Evolutionary conservation across 192 early-diverging fungal genomes (phyloP), one percentile per base, ranked within the genome.

Genomic region (Phlyctochytrium planicorne): DNA sequence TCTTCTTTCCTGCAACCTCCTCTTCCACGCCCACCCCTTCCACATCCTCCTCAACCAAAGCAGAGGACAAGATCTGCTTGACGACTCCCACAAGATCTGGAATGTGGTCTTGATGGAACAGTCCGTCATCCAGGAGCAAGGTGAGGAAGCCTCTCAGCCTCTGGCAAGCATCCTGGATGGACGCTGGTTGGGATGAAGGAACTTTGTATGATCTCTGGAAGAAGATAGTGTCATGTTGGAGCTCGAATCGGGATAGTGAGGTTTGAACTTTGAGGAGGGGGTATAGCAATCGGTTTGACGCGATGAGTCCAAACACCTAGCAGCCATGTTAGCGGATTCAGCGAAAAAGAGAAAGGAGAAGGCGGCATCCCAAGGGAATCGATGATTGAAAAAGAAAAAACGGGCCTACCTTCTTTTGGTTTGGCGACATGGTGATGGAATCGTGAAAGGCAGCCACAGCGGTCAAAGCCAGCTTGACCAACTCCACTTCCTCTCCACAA

Each of bases 41-140:
- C 10, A 2, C 30, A 52, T 65, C 12, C 35, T 16, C 37, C 33
- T 64, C 62, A n/a, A n/a, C n/a, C n/a, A n/a, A n/a, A n/a, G n/a
- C n/a, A n/a, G n/a, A n/a, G n/a, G n/a, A n/a, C n/a, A n/a, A n/a
- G 6, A 74, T 66, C 30, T 69, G 66, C 25, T 69, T 47, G 10
- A 74, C 62, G 2, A 69, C 62, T 20, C 31, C 35, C 14, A 31
- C 50, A 60, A 68, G 69, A 3, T 74, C 72, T 2, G 60, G 6
- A 16, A 74, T 53, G 53, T 74, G 72, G 23, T 74, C 72, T 17
- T 37, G 59, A 33, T 74, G 72, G 55, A 74, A 68, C 20, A 74
- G 60, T 29, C 36, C 34, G 27, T 35, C 20, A 24, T 53, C 17
- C 1, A 70, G 3, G 31, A 70, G 61, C 10, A 6, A 20, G 40